Conservation (phyloP, 2,329 filamentous ascomycete species). For the Fusarium sp. region DNA sequence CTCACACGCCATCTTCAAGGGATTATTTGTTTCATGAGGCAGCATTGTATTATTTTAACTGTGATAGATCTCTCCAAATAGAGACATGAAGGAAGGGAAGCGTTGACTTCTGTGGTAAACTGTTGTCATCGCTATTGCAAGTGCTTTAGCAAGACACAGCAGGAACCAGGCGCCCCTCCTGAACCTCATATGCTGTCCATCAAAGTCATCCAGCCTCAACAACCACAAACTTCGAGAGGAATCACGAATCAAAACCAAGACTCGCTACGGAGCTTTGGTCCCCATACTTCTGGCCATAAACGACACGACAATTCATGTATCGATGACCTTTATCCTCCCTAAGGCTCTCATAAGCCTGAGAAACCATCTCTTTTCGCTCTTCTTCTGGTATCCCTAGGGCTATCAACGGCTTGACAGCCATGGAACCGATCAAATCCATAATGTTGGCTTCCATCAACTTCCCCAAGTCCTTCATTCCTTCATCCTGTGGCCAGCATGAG, state of each 20-base stretch:
- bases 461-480: constrained; percentile 54
- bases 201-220: background rate
- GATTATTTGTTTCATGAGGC: background rate
- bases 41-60: background rate
- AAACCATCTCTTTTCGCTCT: constrained; percentile 50
- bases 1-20: background rate
- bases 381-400: constrained; percentile 50
- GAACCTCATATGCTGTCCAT: background rate
- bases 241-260: background rate
- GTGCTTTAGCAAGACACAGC: background rate
- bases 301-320: constrained; percentile 56
- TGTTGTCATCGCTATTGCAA: background rate
- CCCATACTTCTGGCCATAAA: constrained; percentile 55
- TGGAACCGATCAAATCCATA: constrained; percentile 54
- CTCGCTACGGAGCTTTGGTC: background rate
- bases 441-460: constrained; percentile 57
- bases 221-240: background rate
- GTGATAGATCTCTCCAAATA: too few species aligned
- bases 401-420: constrained; percentile 54
- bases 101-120: background rate
- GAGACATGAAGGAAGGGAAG: background rate
- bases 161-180: background rate
- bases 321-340: constrained; percentile 52
- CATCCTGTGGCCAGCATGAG: constrained; percentile 56
- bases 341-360: constrained; percentile 48